A percentile compares a stretch with the other conserved stretches of the same genome.
phyloP scores from a whole-genome alignment of 805 yeast species.

The Diddensiella santjacobensis region DNA sequence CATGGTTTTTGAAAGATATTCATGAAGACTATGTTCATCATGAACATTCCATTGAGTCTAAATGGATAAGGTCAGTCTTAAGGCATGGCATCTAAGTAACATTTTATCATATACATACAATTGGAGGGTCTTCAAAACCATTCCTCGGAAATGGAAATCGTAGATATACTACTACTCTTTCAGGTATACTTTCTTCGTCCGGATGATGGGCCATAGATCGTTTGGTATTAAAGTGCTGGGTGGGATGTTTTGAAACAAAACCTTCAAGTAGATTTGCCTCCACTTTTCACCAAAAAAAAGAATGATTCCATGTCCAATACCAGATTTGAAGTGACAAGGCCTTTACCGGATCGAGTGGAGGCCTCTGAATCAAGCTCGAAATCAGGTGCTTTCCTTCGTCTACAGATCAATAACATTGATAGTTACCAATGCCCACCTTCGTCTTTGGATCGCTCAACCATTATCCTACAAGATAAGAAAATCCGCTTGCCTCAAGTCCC shows the following conservation, averaged over 20 bases:
- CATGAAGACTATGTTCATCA: conserved; percentile 36
- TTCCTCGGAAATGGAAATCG: conserved; percentile 42
- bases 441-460: conserved; percentile 9
- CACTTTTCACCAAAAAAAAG: too few relatives aligned
- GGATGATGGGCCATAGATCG: too few relatives aligned
- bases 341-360: background rate
- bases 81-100: background rate
- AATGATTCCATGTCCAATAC: background rate
- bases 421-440: conserved; percentile 26
- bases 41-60: conserved; percentile 31
- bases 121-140: conserved; percentile 40
- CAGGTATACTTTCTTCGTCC: background rate
- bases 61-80: too few relatives aligned
- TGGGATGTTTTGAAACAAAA: too few relatives aligned
- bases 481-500: conserved; percentile 51
- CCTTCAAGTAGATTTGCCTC: too few relatives aligned
- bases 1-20: conserved; percentile 32
- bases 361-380: conserved; percentile 1
- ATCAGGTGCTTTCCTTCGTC: conserved; percentile 9
- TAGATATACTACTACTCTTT: conserved; percentile 36
- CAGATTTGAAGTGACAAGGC: background rate
- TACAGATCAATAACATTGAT: conserved; percentile 32
- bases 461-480: conserved; percentile 1
- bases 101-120: conserved; percentile 18
- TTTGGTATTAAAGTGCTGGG: too few relatives aligned